phyloP scores from a whole-genome alignment of 2,329 filamentous ascomycete genomes.

The Raffaelea ambrosiae region DNA sequence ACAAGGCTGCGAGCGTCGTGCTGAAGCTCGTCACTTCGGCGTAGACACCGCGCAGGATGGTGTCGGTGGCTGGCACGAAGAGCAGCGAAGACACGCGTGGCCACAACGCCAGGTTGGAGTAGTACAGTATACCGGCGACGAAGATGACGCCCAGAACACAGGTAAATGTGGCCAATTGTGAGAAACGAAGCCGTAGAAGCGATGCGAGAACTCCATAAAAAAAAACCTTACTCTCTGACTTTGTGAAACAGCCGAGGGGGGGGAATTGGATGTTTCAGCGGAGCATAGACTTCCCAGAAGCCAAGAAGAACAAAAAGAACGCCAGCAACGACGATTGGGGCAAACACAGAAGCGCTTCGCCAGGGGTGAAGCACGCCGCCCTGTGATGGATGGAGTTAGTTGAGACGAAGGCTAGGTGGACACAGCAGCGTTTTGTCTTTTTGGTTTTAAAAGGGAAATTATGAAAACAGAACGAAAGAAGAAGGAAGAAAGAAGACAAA shows the following conservation, averaged over 20 bases:
- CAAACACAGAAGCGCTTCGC: conserved; percentile 5
- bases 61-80: conserved; percentile 15
- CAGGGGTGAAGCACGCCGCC: conserved; percentile 5
- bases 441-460: too few relatives aligned
- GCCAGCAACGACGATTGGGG: conserved; percentile 1
- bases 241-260: conserved; percentile 5
- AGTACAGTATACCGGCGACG: conserved; percentile 19
- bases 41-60: conserved; percentile 17
- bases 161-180: conserved; percentile 4
- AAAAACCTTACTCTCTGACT: not conserved
- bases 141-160: conserved; percentile 12
- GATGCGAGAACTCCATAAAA: too few relatives aligned
- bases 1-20: conserved; percentile 16
- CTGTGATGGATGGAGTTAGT: not conserved
- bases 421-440: too few relatives aligned
- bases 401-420: too few relatives aligned
- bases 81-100: conserved; percentile 17
- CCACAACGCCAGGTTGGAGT: conserved; percentile 16
- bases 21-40: conserved; percentile 15
- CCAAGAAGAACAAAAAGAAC: conserved; percentile 4
- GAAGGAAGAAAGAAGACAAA: too few relatives aligned
- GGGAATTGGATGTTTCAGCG: conserved; percentile 3
- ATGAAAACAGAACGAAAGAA: too few relatives aligned
- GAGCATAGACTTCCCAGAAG: conserved; percentile 5
- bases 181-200: too few relatives aligned